Evolutionary conservation across 1,139 yeast genomes (phyloP), one percentile per base, ranked within the genome.

Genomic region (Pichiaceae sp.): DNA sequence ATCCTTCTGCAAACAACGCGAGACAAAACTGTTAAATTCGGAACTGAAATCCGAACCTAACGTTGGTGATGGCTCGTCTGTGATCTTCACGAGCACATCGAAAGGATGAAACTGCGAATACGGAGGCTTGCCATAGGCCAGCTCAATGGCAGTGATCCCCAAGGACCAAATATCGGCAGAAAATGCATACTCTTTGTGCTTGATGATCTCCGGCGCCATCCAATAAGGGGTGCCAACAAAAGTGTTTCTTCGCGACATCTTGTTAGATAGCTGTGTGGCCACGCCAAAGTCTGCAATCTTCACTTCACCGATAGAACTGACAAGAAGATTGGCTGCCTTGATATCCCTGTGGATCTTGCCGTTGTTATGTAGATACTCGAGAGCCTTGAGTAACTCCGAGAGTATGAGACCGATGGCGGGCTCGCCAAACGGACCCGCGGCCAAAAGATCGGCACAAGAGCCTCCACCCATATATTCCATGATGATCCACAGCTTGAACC

Each of bases 201-300:
- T 63, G 32, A 91, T 82, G 2, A 91, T 95, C 52, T 93, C 99
- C 0, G 98, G 98, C 0, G 97, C 94, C 98, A 93, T 93, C 93
- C 97, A 91, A 56, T 89, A 91, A 1, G 99, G 98, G 0, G 98
- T 91, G 0, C 99, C 98, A 7, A 91, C 98, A 52, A 94, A 91
- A 0, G 98, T 91, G 49, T 83, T 80, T 46, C 95, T 56, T 39
- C 78, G 72, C 35, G 81, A 84, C 57, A 83, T 69, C 58, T 78
- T 85, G 50, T 76, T 84, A 23, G 87, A 82, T 38, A 79, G 71
- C 60, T 81, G 96, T 16, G 89, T 84, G 1, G 96, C 93, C 3
- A 91, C 95, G 1, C 98, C 99, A 62, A 91, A 91, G 59, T 93
- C 99, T 2, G 96, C 96, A 38, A 91, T 68, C 53, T 91, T 91